A percentile compares a stretch with the other conserved stretches of the same genome.
Conservation (phyloP, 2,329 filamentous ascomycete genomes). For the Cryphonectria naterciae region DNA sequence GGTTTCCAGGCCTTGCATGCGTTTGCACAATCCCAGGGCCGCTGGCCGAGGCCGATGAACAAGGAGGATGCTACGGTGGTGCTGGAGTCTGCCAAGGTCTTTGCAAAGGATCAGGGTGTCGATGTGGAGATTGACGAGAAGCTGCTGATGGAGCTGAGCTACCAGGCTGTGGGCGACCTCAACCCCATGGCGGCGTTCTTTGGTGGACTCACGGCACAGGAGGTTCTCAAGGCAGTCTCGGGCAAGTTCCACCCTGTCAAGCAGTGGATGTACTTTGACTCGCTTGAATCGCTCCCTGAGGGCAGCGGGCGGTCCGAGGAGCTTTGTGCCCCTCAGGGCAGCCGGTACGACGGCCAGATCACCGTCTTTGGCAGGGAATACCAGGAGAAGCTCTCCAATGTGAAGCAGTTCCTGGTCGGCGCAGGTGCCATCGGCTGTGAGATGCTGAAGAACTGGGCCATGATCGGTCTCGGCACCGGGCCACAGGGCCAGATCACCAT, state of each 20-base stretch:
- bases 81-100: constrained; percentile 72
- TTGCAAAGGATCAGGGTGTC: constrained; percentile 74
- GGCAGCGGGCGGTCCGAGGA: constrained; percentile 78
- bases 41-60: constrained; percentile 81
- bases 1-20: constrained; percentile 91
- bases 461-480: constrained; percentile 92
- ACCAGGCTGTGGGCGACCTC: constrained; percentile 89
- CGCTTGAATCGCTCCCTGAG: constrained; percentile 88
- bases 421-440: constrained; percentile 97
- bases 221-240: constrained; percentile 94
- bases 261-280: constrained; percentile 98
- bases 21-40: constrained; percentile 75
- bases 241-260: constrained; percentile 96
- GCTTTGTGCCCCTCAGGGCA: constrained; percentile 81
- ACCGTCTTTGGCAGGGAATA: constrained; percentile 93
- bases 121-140: constrained; percentile 91
- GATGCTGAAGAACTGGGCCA: constrained; percentile 99
- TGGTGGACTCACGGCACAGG: constrained; percentile 89
- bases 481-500: constrained; percentile 87
- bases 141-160: constrained; percentile 88
- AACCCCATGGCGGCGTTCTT: constrained; percentile 94
- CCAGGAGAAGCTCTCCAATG: constrained; percentile 89
- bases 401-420: constrained; percentile 92
- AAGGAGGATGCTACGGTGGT: constrained; percentile 82
- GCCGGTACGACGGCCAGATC: constrained; percentile 95